phyloP scores from a whole-genome alignment of 2,329 filamentous ascomycete species.

The Penicillium sp. region DNA sequence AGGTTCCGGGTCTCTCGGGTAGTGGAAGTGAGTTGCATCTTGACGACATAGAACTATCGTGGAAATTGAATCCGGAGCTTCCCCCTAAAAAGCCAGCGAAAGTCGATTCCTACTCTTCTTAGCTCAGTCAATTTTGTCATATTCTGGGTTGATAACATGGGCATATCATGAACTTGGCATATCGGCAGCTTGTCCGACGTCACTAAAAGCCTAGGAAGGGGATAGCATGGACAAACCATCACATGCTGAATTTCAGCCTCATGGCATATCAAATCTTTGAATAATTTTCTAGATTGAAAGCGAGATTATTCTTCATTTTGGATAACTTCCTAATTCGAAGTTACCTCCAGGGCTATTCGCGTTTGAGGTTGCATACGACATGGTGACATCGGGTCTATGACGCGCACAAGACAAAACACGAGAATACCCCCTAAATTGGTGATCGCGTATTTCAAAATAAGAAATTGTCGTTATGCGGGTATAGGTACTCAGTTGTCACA shows the following conservation, averaged over 20 bases:
- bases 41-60: conserved; percentile 6
- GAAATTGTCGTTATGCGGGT: too few relatives aligned
- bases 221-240: too few relatives aligned
- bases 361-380: conserved; percentile 16
- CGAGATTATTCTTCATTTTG: too few relatives aligned
- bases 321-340: too few relatives aligned
- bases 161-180: too few relatives aligned
- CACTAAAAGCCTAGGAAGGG: too few relatives aligned
- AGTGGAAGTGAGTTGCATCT: not conserved
- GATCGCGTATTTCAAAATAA: not conserved
- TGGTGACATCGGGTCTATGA: conserved; percentile 16
- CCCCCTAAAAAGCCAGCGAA: not conserved
- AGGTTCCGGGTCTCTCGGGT: conserved; percentile 16
- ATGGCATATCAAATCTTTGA: too few relatives aligned
- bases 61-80: not conserved
- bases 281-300: too few relatives aligned
- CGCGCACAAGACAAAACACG: conserved; percentile 20
- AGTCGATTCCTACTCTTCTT: not conserved
- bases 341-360: too few relatives aligned
- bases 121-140: not conserved
- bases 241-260: too few relatives aligned
- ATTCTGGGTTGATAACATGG: not conserved
- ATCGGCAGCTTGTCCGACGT: too few relatives aligned
- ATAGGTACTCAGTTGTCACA: too few relatives aligned
- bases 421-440: not conserved